Evolutionary conservation across 306 rosid species (phyloP).

Genomic region (Acacia confusa): DNA sequence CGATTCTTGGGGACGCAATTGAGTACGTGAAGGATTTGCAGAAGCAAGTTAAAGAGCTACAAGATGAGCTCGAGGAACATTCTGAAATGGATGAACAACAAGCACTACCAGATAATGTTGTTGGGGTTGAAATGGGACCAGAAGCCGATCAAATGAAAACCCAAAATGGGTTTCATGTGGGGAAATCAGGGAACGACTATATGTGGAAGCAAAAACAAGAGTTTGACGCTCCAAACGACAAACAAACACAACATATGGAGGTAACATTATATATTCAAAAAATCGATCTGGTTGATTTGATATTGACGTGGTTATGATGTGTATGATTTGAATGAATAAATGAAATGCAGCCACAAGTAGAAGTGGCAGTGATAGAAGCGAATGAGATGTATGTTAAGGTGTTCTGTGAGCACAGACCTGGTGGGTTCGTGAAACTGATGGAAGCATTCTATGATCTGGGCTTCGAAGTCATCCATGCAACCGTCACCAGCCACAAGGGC

Average conservation of each 20-base stretch:
- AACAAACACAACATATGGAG: conserved; percentile 81
- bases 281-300: background rate
- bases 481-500: conserved; percentile 76
- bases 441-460: conserved; percentile 76
- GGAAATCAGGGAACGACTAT: conserved; percentile 42
- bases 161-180: conserved; percentile 46
- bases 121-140: conserved; percentile 21
- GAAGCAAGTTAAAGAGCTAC: conserved; percentile 75
- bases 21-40: conserved; percentile 77
- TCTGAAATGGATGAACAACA: conserved; percentile 50
- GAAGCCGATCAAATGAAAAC: conserved; percentile 42
- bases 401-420: conserved; percentile 77
- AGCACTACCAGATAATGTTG: background rate
- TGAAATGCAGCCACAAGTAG: conserved; percentile 75
- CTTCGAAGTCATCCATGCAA: conserved; percentile 76
- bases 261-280: conserved; percentile 25
- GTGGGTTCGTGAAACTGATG: conserved; percentile 82
- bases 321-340: background rate
- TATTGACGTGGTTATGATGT: background rate
- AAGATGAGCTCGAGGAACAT: conserved; percentile 81
- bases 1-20: conserved; percentile 91
- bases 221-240: conserved; percentile 46
- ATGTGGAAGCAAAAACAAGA: conserved; percentile 50
- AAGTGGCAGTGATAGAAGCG: conserved; percentile 79
- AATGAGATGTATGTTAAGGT: conserved; percentile 83